Percentiles rank a stretch among this genome's conserved stretches.
Evolutionary conservation across 768 basidiomycete genomes (phyloP).

Genomic region (Boletus rubescentipes): DNA sequence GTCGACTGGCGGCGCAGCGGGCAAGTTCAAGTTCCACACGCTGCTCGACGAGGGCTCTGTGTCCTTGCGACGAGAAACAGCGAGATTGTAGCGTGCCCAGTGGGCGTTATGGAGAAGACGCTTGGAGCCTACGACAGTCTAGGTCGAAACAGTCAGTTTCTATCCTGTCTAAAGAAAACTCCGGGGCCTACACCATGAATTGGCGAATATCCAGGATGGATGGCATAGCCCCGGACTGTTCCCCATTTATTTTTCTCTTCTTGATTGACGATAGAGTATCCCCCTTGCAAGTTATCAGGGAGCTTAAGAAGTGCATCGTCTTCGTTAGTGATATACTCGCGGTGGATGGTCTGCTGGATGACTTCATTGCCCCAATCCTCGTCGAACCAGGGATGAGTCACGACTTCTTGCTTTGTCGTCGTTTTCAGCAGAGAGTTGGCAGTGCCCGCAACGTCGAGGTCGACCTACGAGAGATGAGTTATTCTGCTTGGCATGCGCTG

Average conservation of each 20-base stretch:
- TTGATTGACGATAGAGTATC: slow-evolving; percentile 55
- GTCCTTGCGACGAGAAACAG: slow-evolving; percentile 58
- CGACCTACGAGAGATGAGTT: slow-evolving; percentile 40
- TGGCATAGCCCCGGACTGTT: slow-evolving; percentile 54
- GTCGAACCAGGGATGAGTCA: slow-evolving; percentile 55
- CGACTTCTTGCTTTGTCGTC: slow-evolving; percentile 47
- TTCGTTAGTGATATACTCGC: slow-evolving; percentile 50
- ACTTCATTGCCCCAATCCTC: slow-evolving; percentile 56
- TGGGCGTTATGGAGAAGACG: slow-evolving; percentile 60
- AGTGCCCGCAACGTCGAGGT: slow-evolving; percentile 62
- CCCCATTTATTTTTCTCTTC: slow-evolving; percentile 57
- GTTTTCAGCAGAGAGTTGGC: slow-evolving; percentile 56
- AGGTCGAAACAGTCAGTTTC: slow-evolving; percentile 1
- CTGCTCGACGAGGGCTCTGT: slow-evolving; percentile 56
- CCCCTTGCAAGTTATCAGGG: slow-evolving; percentile 55
- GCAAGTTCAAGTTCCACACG: slow-evolving; percentile 65
- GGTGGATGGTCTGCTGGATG: slow-evolving; percentile 51
- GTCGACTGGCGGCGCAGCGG: slow-evolving; percentile 53
- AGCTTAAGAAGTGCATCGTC: slow-evolving; percentile 50
- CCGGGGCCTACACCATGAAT: slow-evolving; percentile 43
- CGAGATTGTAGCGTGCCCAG: slow-evolving; percentile 65
- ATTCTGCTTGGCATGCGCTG: not conserved
- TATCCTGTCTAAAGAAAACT: too few relatives aligned
- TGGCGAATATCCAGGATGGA: slow-evolving; percentile 58
- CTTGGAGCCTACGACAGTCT: slow-evolving; percentile 61